phyloP scores from a whole-genome alignment of 352 stramenopile species.

The Phytophthora parvispora region DNA sequence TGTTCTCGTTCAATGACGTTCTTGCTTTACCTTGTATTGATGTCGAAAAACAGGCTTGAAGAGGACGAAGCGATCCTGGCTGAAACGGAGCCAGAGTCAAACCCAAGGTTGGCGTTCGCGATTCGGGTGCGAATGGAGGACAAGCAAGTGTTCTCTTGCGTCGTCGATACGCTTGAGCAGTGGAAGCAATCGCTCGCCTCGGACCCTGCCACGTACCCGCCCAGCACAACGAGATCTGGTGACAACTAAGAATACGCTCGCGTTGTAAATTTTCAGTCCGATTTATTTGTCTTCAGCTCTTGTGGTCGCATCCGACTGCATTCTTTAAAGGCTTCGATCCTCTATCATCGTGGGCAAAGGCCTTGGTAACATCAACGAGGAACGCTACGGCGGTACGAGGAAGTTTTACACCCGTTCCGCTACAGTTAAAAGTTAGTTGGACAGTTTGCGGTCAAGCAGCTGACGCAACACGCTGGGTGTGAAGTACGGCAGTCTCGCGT shows the following conservation, averaged over 20 bases:
- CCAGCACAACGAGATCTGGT: constrained; percentile 24
- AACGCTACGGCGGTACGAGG: neutral
- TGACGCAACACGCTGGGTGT: constrained; percentile 78
- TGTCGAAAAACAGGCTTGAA: constrained; percentile 41
- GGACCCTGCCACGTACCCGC: constrained; percentile 45
- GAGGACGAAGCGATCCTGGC: constrained; percentile 48
- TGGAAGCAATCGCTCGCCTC: constrained; percentile 47
- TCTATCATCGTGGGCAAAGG: neutral
- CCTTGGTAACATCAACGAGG: neutral
- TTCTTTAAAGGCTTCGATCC: constrained; percentile 6
- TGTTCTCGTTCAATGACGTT: neutral
- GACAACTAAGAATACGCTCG: neutral
- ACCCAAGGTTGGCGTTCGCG: constrained; percentile 37
- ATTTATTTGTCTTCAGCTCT: constrained; percentile 16
- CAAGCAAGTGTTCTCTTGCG: constrained; percentile 52
- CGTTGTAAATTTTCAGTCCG: constrained; percentile 8
- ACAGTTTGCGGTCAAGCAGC: constrained; percentile 67
- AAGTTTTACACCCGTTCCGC: too few relatives aligned
- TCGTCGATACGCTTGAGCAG: constrained; percentile 46
- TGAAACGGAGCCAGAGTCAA: constrained; percentile 26
- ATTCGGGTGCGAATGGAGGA: constrained; percentile 61
- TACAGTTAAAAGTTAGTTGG: constrained; percentile 36
- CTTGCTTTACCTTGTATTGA: neutral
- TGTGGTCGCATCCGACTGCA: constrained; percentile 1
- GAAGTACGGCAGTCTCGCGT: constrained; percentile 69